Evolutionary conservation across 768 basidiomycete genomes (phyloP).

Genomic region (Gyrodon lividus): DNA sequence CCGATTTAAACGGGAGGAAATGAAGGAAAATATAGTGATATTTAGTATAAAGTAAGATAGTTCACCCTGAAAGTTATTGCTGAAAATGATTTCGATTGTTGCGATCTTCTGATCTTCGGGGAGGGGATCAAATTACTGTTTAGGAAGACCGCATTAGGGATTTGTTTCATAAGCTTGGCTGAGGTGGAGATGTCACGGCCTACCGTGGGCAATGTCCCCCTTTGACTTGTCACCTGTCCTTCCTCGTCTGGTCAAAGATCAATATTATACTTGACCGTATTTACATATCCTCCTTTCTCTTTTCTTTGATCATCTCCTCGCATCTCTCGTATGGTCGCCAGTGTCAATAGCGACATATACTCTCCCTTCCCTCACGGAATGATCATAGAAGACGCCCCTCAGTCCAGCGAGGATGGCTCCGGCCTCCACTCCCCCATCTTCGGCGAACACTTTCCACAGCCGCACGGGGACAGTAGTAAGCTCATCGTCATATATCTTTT

Average conservation of each 20-base stretch:
- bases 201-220: conserved; percentile 44
- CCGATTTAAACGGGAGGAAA: conserved; percentile 27
- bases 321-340: conserved; percentile 53
- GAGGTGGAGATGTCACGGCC: neutral
- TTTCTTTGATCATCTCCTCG: conserved; percentile 21
- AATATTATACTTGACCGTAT: conserved; percentile 23
- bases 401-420: conserved; percentile 75
- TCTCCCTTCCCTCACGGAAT: conserved; percentile 52
- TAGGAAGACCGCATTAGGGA: conserved; percentile 22
- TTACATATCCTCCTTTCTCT: conserved; percentile 17
- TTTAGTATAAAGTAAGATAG: conserved; percentile 2
- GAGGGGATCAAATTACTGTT: neutral
- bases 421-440: conserved; percentile 74
- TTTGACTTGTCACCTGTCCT: conserved; percentile 7
- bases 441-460: conserved; percentile 44
- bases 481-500: conserved; percentile 43
- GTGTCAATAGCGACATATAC: conserved; percentile 53
- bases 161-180: conserved; percentile 33
- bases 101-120: conserved; percentile 36
- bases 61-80: neutral
- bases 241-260: conserved; percentile 47
- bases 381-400: conserved; percentile 61
- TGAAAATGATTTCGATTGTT: neutral
- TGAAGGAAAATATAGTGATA: conserved; percentile 8
- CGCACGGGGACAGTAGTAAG: conserved; percentile 46